Evolutionary conservation across 2,329 filamentous ascomycete species (phyloP).

Genomic region (Talaromyces sp.): DNA sequence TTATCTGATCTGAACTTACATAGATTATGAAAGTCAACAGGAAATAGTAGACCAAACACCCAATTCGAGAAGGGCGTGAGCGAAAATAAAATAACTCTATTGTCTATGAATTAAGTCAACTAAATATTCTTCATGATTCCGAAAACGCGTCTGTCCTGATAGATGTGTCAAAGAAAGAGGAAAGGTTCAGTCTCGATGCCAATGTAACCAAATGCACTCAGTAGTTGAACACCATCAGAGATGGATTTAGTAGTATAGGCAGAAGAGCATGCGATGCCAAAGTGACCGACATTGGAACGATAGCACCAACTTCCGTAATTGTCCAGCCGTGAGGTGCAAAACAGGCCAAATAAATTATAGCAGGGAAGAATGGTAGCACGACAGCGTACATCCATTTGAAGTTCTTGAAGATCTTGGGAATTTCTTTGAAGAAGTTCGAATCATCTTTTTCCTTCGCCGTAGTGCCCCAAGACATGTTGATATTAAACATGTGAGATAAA

Average conservation of each 20-base stretch:
- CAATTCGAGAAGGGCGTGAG: background rate
- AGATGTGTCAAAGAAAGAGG: background rate
- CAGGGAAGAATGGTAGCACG: constrained; percentile 22
- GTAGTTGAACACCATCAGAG: constrained; percentile 25
- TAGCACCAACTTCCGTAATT: constrained; percentile 31
- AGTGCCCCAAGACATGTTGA: constrained; percentile 82
- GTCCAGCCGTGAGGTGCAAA: constrained; percentile 37
- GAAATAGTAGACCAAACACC: background rate
- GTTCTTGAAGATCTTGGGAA: constrained; percentile 71
- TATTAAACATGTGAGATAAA: constrained; percentile 76
- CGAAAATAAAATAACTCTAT: background rate
- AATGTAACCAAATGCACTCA: constrained; percentile 8
- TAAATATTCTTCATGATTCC: background rate
- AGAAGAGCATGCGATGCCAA: constrained; percentile 22
- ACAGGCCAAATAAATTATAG: constrained; percentile 28
- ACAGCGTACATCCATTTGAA: constrained; percentile 67
- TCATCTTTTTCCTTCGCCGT: constrained; percentile 73
- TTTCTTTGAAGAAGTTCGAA: constrained; percentile 80
- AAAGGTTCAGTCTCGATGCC: background rate
- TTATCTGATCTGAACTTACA: background rate
- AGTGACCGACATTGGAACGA: constrained; percentile 22
- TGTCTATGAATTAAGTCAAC: background rate
- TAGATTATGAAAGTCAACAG: background rate
- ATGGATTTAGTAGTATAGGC: constrained; percentile 22
- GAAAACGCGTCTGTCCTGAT: background rate